Conservation (phyloP, 768 basidiomycete genomes). For the Lyophyllum semitale region DNA sequence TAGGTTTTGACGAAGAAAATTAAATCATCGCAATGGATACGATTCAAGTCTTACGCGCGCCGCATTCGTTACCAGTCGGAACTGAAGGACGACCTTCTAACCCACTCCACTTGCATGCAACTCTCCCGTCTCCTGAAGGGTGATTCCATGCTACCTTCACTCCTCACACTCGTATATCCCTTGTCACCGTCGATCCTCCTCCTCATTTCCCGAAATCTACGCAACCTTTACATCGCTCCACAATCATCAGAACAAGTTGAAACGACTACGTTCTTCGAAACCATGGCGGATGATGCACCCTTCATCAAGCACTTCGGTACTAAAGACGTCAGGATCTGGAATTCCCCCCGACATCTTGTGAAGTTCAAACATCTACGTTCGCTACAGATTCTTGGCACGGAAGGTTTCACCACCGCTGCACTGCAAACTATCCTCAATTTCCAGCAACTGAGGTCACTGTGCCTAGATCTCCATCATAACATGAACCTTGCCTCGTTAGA, state of each 20-base stretch:
- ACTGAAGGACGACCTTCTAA: not conserved
- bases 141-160: not conserved
- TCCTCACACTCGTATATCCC: not conserved
- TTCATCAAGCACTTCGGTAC: not conserved
- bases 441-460: no score
- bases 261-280: not conserved
- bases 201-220: not conserved
- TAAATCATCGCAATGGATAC: not conserved
- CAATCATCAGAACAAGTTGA: not conserved
- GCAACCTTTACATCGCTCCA: not conserved
- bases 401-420: no score
- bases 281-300: not conserved
- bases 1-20: not conserved
- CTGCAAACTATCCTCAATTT: no score
- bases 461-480: no score
- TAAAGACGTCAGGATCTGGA: no score
- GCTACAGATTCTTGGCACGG: no score
- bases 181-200: not conserved
- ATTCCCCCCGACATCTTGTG: no score
- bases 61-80: no score
- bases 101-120: not conserved
- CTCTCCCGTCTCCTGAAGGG: not conserved
- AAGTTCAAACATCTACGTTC: no score
- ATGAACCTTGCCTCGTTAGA: no score
- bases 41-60: not conserved